These are phyloP conservation scores for Aspergillus sp. DNA, from an alignment of 2,329 filamentous ascomycete species.

Conservation along the genomic window DNA sequence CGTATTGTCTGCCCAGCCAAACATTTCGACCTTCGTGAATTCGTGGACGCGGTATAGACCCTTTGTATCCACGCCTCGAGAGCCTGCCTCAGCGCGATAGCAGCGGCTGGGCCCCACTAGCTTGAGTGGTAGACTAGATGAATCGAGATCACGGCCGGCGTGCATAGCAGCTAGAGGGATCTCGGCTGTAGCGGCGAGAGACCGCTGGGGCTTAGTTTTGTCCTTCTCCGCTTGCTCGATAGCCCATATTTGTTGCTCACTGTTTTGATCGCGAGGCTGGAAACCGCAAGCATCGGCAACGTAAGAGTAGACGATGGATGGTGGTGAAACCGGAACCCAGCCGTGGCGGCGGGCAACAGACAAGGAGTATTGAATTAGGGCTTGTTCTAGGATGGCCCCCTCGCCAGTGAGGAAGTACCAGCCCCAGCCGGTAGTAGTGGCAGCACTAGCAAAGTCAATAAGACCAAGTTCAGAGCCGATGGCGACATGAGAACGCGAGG, in stretches of 20 bases:
- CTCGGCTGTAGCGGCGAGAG: conserved; percentile 85
- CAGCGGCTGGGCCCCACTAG: conserved; percentile 84
- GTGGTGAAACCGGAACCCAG: conserved; percentile 80
- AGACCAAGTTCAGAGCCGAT: conserved; percentile 84
- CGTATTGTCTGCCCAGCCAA: conserved; percentile 74
- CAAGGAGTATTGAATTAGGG: conserved; percentile 83
- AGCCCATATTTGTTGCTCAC: conserved; percentile 88
- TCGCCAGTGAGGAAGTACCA: conserved; percentile 97
- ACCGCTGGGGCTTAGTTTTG: conserved; percentile 66
- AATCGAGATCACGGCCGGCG: conserved; percentile 68
- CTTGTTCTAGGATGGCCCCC: conserved; percentile 90
- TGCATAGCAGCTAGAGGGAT: conserved; percentile 92
- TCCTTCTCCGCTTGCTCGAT: conserved; percentile 68
- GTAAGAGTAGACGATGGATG: conserved; percentile 87
- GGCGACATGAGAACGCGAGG: conserved; percentile 71
- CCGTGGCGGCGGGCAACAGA: conserved; percentile 68
- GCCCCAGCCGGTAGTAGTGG: conserved; percentile 86
- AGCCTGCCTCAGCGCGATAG: conserved; percentile 92
- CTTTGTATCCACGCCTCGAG: conserved; percentile 85
- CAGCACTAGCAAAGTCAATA: conserved; percentile 83
- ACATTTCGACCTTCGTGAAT: conserved; percentile 98
- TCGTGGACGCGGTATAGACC: conserved; percentile 96
- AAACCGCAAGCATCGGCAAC: conserved; percentile 91
- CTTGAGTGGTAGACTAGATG: conserved; percentile 69
- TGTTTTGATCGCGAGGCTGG: conserved; percentile 84